These are phyloP conservation scores for Gossypium trilobum DNA, from an alignment of 441 rosid genomes.

Conservation along the genomic window DNA sequence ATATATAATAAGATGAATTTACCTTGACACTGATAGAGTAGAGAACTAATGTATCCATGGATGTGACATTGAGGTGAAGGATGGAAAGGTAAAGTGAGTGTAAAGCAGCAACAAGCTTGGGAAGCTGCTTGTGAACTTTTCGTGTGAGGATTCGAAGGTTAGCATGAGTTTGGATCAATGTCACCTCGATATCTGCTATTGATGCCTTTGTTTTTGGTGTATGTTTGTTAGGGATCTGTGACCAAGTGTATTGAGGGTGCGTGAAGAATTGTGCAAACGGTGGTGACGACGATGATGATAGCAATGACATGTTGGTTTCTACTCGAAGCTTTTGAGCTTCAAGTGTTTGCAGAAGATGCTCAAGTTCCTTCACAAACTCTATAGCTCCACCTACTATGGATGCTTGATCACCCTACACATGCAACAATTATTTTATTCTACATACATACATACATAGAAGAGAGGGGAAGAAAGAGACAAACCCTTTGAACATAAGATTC, in stretches of 20 bases:
- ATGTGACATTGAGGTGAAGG: slow-evolving; percentile 70
- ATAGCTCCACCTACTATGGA: slow-evolving; percentile 80
- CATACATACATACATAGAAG: no score
- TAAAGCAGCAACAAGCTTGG: slow-evolving; percentile 49
- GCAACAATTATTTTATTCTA: not conserved
- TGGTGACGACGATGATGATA: not conserved
- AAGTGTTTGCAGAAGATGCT: slow-evolving; percentile 55
- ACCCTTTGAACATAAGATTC: slow-evolving; percentile 76
- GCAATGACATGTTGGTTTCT: slow-evolving; percentile 13
- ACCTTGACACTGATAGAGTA: slow-evolving; percentile 87
- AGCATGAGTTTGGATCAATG: slow-evolving; percentile 70
- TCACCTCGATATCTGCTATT: slow-evolving; percentile 68
- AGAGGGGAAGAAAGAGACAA: not conserved
- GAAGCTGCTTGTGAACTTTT: slow-evolving; percentile 41
- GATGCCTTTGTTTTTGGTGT: slow-evolving; percentile 34
- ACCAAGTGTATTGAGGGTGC: slow-evolving; percentile 46
- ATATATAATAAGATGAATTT: not conserved
- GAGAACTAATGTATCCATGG: slow-evolving; percentile 47
- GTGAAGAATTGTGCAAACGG: slow-evolving; percentile 49
- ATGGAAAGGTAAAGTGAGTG: slow-evolving; percentile 57
- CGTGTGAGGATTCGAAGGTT: slow-evolving; percentile 58
- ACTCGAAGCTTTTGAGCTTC: slow-evolving; percentile 49
- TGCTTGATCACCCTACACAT: slow-evolving; percentile 76
- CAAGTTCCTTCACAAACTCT: slow-evolving; percentile 78
- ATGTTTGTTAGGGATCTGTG: slow-evolving; percentile 37